A percentile compares a stretch with the other conserved stretches of the same genome.
Conservation (phyloP, 306 rosid species). For the Hippophae tibetana region DNA sequence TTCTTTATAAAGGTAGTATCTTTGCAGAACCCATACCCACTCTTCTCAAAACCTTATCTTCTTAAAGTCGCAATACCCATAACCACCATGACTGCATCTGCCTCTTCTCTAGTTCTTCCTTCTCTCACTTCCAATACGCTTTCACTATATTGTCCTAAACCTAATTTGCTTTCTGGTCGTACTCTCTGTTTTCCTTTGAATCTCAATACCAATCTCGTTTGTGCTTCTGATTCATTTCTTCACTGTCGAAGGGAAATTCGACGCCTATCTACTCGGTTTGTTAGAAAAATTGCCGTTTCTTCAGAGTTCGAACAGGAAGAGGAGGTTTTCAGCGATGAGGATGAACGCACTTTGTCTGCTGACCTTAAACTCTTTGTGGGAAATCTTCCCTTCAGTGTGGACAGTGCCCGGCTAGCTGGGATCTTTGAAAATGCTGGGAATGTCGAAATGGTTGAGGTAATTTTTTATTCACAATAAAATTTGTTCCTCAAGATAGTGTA, state of each 20-base stretch:
- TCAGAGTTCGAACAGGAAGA: constrained; percentile 73
- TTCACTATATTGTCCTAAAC: constrained; percentile 16
- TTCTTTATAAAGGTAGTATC: too few relatives aligned
- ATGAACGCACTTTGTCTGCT: constrained; percentile 26
- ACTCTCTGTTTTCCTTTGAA: constrained; percentile 21
- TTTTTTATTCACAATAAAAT: neutral
- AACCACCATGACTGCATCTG: constrained; percentile 55
- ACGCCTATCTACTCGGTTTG: constrained; percentile 31
- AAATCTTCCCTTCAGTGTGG: constrained; percentile 69
- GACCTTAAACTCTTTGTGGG: constrained; percentile 76
- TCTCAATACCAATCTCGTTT: constrained; percentile 26
- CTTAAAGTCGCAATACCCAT: neutral
- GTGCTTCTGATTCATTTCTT: constrained; percentile 42
- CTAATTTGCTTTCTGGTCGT: constrained; percentile 22
- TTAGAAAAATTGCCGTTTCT: constrained; percentile 44
- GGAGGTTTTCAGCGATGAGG: constrained; percentile 30
- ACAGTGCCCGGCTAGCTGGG: constrained; percentile 78
- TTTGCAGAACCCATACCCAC: too few relatives aligned
- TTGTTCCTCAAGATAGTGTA: neutral
- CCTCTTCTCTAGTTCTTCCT: constrained; percentile 50
- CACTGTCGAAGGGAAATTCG: constrained; percentile 14
- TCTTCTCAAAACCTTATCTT: too few relatives aligned
- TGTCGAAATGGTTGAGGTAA: constrained; percentile 88
- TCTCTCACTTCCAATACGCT: constrained; percentile 35
- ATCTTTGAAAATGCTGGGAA: constrained; percentile 58